Conservation (phyloP, 495 filamentous ascomycete species). For the Neurospora sp. region DNA sequence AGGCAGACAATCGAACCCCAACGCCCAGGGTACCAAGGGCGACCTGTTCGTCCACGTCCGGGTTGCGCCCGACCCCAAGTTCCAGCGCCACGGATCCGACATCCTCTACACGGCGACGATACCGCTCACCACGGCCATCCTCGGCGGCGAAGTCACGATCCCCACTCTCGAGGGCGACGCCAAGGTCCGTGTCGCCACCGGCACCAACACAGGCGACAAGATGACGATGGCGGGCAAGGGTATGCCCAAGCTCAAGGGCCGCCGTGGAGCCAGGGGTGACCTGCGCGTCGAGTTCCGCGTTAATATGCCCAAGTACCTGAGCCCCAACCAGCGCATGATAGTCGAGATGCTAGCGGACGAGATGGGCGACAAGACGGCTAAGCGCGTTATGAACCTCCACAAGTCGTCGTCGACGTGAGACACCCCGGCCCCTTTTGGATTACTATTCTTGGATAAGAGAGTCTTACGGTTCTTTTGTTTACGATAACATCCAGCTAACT, state of each 20-base stretch:
- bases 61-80: slow-evolving; percentile 75
- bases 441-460: background rate
- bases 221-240: slow-evolving; percentile 80
- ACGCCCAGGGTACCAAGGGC: slow-evolving; percentile 52
- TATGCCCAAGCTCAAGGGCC: slow-evolving; percentile 66
- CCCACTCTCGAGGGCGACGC: slow-evolving; percentile 87
- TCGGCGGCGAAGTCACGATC: slow-evolving; percentile 80
- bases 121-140: slow-evolving; percentile 82
- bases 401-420: slow-evolving; percentile 12
- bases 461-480: background rate
- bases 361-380: slow-evolving; percentile 83
- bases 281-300: slow-evolving; percentile 92
- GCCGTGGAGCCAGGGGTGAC: slow-evolving; percentile 57
- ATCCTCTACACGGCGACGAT: slow-evolving; percentile 86
- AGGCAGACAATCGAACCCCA: slow-evolving; percentile 48
- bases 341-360: slow-evolving; percentile 94
- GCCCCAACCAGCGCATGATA: slow-evolving; percentile 77
- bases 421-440: slow-evolving; percentile 7
- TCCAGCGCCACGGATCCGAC: slow-evolving; percentile 74
- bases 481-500: background rate
- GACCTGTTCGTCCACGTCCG: slow-evolving; percentile 82
- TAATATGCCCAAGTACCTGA: slow-evolving; percentile 86
- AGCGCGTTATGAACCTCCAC: slow-evolving; percentile 65
- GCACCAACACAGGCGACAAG: slow-evolving; percentile 85
- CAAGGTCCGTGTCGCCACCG: slow-evolving; percentile 76